A percentile compares a stretch with the other conserved stretches of the same genome.
Evolutionary conservation across 768 basidiomycete species (phyloP).

Genomic region (Hydnomerulius pinastri): DNA sequence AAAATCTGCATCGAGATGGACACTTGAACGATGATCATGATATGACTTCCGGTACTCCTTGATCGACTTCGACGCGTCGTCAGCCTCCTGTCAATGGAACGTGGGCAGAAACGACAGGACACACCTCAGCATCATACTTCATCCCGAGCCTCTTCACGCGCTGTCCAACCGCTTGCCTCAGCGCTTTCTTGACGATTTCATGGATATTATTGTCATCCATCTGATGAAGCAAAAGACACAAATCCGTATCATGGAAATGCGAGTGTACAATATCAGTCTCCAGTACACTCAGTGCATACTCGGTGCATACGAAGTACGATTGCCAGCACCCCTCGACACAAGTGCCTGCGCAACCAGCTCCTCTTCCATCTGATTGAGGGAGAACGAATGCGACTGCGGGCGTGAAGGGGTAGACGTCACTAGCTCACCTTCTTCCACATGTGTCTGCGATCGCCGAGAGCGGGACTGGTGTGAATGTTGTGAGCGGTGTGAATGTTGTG

Average conservation of each 20-base stretch:
- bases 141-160: conserved; percentile 79
- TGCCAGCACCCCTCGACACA: conserved; percentile 43
- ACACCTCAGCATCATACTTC: conserved; percentile 75
- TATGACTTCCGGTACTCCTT: conserved; percentile 61
- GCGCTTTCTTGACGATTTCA: conserved; percentile 75
- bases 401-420: conserved; percentile 55
- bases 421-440: conserved; percentile 34
- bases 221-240: conserved; percentile 75
- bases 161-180: conserved; percentile 77
- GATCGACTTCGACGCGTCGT: conserved; percentile 52
- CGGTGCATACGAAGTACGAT: conserved; percentile 63
- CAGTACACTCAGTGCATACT: no score
- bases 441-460: conserved; percentile 25
- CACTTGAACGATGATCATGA: conserved; percentile 68
- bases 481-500: conserved; percentile 26
- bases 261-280: conserved; percentile 66
- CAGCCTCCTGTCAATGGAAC: not conserved
- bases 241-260: conserved; percentile 79
- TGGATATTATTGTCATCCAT: conserved; percentile 64
- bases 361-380: conserved; percentile 59
- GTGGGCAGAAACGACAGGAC: conserved; percentile 5
- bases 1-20: conserved; percentile 49
- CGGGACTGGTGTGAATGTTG: conserved; percentile 32
- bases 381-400: conserved; percentile 55
- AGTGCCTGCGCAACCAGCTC: conserved; percentile 63